Evolutionary conservation across 805 yeast species (phyloP).

Genomic region (Saccharomycopsis javanensis): DNA sequence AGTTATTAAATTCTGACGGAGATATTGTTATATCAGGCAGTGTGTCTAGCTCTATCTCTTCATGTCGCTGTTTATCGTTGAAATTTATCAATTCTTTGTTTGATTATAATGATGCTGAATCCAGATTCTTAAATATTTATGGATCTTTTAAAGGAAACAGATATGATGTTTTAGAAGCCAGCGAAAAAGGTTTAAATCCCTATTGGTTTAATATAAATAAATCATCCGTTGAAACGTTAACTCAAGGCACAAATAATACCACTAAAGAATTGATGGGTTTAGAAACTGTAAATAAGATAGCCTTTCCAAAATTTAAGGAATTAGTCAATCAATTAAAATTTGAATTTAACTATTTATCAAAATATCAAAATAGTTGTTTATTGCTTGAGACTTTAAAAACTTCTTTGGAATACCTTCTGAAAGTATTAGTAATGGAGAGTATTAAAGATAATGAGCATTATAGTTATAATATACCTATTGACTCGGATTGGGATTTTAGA

Average conservation of each 20-base stretch:
- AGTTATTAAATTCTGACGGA: slow-evolving; percentile 20
- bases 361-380: slow-evolving; percentile 25
- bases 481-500: slow-evolving; percentile 66
- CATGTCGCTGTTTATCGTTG: slow-evolving; percentile 54
- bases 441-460: slow-evolving; percentile 34
- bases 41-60: slow-evolving; percentile 30
- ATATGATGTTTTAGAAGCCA: slow-evolving; percentile 72
- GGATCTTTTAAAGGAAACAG: slow-evolving; percentile 52
- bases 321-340: slow-evolving; percentile 28
- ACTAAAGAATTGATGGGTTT: slow-evolving; percentile 37
- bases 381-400: slow-evolving; percentile 26
- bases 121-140: slow-evolving; percentile 55
- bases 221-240: slow-evolving; percentile 27
- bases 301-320: slow-evolving; percentile 47
- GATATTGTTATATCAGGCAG: slow-evolving; percentile 15
- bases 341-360: slow-evolving; percentile 23
- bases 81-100: slow-evolving; percentile 56
- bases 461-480: slow-evolving; percentile 48
- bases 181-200: slow-evolving; percentile 72
- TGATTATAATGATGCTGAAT: slow-evolving; percentile 57
- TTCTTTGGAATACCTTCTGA: slow-evolving; percentile 45
- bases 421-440: slow-evolving; percentile 51
- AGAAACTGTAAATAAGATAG: slow-evolving; percentile 26
- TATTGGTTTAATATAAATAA: slow-evolving; percentile 57
- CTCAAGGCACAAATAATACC: slow-evolving; percentile 29